Base-by-base conservation (phyloP, 163 green algal genomes). In the Scenedesmus sp. region DNA sequence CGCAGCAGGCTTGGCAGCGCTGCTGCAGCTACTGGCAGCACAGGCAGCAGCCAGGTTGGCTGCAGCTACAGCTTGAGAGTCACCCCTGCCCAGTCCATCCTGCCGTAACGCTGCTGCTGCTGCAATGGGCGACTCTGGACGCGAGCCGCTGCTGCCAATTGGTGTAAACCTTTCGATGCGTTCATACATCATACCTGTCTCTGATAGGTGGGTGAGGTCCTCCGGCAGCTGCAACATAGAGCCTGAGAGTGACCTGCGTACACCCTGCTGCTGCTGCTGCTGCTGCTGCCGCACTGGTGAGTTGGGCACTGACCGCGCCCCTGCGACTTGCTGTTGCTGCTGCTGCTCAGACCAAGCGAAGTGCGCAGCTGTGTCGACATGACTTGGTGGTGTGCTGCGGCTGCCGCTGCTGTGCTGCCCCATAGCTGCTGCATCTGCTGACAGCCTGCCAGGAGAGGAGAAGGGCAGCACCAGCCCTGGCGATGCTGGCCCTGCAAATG, bases 81-180 rank as follows among this genome's bases (percentile, higher is more conserved):
- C 62, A 76, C 20, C 62, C 3, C 10, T 87, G 59, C 26, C 56
- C n/a, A 70, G 6, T 2, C 56, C 7, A 56, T 57, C 55, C 55
- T 76, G 56, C 9, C 5, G 10, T 15, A 6, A 4, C 3, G 54
- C 55, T 70, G 55, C 82, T 87, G 82, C 82, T 55, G 55, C 55
- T 64, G 60, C 26, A 12, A 20, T 34, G 9, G 70, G 88, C 66
- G 82, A 66, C 82, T 84, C 46, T 62, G 81, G 52, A 3, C 54
- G 12, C 7, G 52, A 86, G 52, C 81, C 6, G 16, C 81, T 26
- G 10, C 54, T 3, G 46, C 54, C 34, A 3, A 84, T 1, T 60
- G 82, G 82, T 2, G 88, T 91, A 59, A 91, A 86, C n/a, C 88
- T 20, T 13, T 91, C 88, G 55, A 91, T 87, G 15, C 57, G 56